Base-by-base conservation (phyloP, 306 rosid genomes). In the Pueraria montana region DNA sequence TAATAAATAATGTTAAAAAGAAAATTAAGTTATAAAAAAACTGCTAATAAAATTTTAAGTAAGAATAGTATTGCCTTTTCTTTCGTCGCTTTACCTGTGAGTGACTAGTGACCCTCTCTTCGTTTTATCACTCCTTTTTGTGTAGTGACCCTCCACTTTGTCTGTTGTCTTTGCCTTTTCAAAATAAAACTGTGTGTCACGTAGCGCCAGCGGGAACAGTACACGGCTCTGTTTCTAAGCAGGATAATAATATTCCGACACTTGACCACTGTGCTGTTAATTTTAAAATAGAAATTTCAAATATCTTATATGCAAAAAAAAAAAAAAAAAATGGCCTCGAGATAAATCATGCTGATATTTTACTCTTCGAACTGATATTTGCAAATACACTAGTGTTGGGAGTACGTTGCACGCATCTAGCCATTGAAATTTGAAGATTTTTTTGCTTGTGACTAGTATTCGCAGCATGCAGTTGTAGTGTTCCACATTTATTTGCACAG, bases 81-180 rank as follows among this genome's bases (percentile, higher is more conserved):
- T 27, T 14, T 61, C 2, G 40, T 61, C 4, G 20, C 42, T 62
- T 21, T 43, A 20, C 43, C 20, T 20, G 17, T 36, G 32, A 65
- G 49, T 36, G 72, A 65, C 49, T 2, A 38, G 17, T 38, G 72
- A 36, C 49, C 36, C 71, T 34, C 72, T 34, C 72, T 34, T 4
- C 38, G 49, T 40, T 67, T 18, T 10, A 65, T 34, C 13, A 36
- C 50, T 40, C 52, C 73, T 38, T 66, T 63, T 66, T 66, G 27
- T 1, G 3, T 11, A 38, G 49, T 18, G 27, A 36, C 17, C 16
- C 72, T 38, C 46, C 27, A 18, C 32, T 68, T 68, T 68, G 18
- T 40, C 32, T 12, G 52, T 38, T 68, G 53, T 5, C 74, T 68
- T 40, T 36, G 74, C 74, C 52, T 40, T 68, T 68, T 40, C 52